Base-by-base conservation (phyloP, 2,329 filamentous ascomycete species). In the Dothideomycetes sp. region DNA sequence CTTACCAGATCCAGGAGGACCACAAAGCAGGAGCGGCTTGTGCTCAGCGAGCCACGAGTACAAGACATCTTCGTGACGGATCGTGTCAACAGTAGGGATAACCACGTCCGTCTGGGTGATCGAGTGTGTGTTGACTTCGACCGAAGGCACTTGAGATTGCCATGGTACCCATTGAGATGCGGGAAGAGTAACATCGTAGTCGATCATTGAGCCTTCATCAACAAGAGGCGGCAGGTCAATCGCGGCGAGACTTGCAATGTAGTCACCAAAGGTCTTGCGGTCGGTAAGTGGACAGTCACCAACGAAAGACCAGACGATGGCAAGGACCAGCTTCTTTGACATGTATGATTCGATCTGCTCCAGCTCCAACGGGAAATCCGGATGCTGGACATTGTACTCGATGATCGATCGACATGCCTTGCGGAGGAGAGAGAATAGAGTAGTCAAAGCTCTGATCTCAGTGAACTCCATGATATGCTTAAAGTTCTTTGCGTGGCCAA, bases 31-130 rank as follows among this genome's bases (percentile, higher is more conserved):
- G 13, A 99, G 71, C 10, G 93, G 91, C 67, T 98, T 98, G 61
- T 99, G 91, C 61, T 99, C 91, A 12, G 93, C 91, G 31, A 99
- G 77, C 91, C 91, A 98, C 3, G 93, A 98, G 68, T 98, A 98
- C 12, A 99, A 73, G n/a, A 99, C 85, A 63, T 96, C 91, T 62
- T 99, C 91, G 53, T 99, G 91, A 20, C 91, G 85, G 31, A 98
- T 83, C 19, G 93, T 99, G 60, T 99, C 91, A 35, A 98, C 70
- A 0, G 91, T 99, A 1, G 91, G 93, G 55, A 99, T 98, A 47
- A 99, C 91, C 28, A 96, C 85, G 61, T 99, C 93, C 1, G 93
- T 98, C 61, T 98, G 88, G 0, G 85, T 95, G 55, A 98, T 82
- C 4, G 89, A 95, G 61, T 99, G 93, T 0, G 93, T 98, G 60